These are phyloP conservation scores for Fonsecaea multimorphosa DNA, from an alignment of 2,329 filamentous ascomycete species.

Conservation along the genomic window DNA sequence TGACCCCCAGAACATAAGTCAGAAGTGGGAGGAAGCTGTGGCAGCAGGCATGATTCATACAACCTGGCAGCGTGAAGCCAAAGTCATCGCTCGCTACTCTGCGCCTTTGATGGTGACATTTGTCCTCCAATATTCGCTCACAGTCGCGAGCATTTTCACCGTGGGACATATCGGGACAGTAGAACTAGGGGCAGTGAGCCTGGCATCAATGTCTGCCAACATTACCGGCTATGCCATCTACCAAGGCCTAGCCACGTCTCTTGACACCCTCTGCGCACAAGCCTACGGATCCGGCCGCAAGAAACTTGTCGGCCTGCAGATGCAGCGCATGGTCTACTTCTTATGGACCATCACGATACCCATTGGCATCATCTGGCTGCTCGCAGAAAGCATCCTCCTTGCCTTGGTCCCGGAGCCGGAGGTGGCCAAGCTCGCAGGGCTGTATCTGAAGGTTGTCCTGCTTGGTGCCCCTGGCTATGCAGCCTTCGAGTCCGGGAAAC, in stretches of 20 bases:
- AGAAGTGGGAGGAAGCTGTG: constrained; percentile 86
- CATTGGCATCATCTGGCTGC: constrained; percentile 73
- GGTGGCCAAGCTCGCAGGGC: constrained; percentile 72
- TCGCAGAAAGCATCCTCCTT: constrained; percentile 69
- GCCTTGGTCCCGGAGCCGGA: constrained; percentile 73
- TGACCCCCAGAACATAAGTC: constrained; percentile 65
- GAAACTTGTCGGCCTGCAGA: constrained; percentile 82
- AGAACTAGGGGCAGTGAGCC: constrained; percentile 69
- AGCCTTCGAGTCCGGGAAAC: constrained; percentile 78
- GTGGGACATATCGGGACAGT: constrained; percentile 76
- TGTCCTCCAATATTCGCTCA: constrained; percentile 80
- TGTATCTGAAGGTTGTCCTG: constrained; percentile 74
- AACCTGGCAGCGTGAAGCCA: constrained; percentile 87
- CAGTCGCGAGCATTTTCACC: constrained; percentile 79
- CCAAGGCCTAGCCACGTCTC: constrained; percentile 76
- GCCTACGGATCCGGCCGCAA: constrained; percentile 91
- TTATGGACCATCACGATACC: constrained; percentile 74
- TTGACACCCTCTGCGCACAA: constrained; percentile 92
- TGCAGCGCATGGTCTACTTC: constrained; percentile 81
- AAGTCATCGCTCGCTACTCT: constrained; percentile 76
- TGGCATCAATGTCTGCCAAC: constrained; percentile 78
- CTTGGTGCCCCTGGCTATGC: constrained; percentile 77
- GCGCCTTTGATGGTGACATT: constrained; percentile 75
- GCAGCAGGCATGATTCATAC: constrained; percentile 80
- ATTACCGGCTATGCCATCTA: constrained; percentile 79